These are phyloP conservation scores for Thermothelomyces thermophilus DNA, from an alignment of 2,329 filamentous ascomycete species.

Conservation along the genomic window DNA sequence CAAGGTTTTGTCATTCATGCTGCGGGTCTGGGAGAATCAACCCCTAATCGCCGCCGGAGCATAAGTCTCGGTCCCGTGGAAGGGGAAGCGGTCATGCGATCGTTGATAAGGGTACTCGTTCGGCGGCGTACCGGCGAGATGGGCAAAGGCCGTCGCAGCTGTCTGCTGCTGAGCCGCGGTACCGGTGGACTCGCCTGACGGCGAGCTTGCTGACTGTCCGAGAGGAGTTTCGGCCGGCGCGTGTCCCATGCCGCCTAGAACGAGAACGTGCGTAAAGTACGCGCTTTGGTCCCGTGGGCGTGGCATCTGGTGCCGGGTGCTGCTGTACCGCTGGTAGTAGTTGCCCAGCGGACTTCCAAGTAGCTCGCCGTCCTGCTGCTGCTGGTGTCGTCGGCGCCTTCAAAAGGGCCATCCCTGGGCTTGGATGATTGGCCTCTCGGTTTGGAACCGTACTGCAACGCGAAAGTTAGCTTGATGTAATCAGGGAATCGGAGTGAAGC, in stretches of 20 bases:
- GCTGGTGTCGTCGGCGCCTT: slow-evolving; percentile 34
- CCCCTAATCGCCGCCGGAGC: slow-evolving; percentile 43
- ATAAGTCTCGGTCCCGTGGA: slow-evolving; percentile 42
- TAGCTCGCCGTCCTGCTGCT: slow-evolving; percentile 31
- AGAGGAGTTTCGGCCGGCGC: slow-evolving; percentile 33
- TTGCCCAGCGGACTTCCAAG: slow-evolving; percentile 32
- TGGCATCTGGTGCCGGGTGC: slow-evolving; percentile 40
- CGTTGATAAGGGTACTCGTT: slow-evolving; percentile 38
- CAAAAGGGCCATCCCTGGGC: slow-evolving; percentile 33
- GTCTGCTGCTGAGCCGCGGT: slow-evolving; percentile 39
- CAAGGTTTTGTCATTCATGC: no score
- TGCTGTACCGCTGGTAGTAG: slow-evolving; percentile 29
- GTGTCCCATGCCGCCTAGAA: slow-evolving; percentile 28
- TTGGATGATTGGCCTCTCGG: slow-evolving; percentile 44
- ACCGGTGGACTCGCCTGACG: slow-evolving; percentile 31
- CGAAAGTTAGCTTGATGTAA: slow-evolving; percentile 35
- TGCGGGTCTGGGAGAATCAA: slow-evolving; percentile 19
- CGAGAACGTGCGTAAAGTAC: slow-evolving; percentile 30
- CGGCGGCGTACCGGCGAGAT: slow-evolving; percentile 42
- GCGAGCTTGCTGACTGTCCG: slow-evolving; percentile 24
- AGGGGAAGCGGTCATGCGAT: slow-evolving; percentile 43
- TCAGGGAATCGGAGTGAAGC: slow-evolving; percentile 18
- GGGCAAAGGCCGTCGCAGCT: slow-evolving; percentile 37
- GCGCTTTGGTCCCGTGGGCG: slow-evolving; percentile 31
- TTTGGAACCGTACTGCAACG: slow-evolving; percentile 55